A percentile compares a stretch with the other conserved stretches of the same genome.
phyloP scores from a whole-genome alignment of 2,329 filamentous ascomycete species.

The Metarhizium brunneum region DNA sequence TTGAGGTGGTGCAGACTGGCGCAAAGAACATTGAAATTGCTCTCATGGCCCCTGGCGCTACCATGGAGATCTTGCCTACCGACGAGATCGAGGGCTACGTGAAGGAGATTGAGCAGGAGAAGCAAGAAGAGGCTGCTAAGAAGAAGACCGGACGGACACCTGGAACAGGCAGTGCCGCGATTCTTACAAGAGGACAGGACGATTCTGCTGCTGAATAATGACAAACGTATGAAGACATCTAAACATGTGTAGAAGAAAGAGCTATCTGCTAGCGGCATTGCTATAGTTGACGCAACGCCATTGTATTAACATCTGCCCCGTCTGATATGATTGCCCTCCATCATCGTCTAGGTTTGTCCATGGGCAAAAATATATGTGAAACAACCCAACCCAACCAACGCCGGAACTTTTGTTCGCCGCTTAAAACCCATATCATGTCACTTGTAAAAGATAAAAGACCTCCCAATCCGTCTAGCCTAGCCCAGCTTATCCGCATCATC shows the following conservation, averaged over 20 bases:
- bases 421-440: background rate
- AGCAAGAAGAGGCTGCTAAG: slow-evolving; percentile 96
- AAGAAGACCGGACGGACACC: slow-evolving; percentile 78
- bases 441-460: background rate
- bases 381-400: slow-evolving; percentile 19
- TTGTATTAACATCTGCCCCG: slow-evolving; percentile 24
- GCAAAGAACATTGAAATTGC: slow-evolving; percentile 99
- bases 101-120: slow-evolving; percentile 98
- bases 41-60: slow-evolving; percentile 88
- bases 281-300: slow-evolving; percentile 17
- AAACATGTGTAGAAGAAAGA: background rate
- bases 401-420: slow-evolving; percentile 12
- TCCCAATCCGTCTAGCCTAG: slow-evolving; percentile 29
- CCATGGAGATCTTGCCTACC: slow-evolving; percentile 84
- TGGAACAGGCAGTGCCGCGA: slow-evolving; percentile 61
- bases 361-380: slow-evolving; percentile 11
- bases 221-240: slow-evolving; percentile 1
- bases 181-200: slow-evolving; percentile 55
- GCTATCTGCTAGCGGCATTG: slow-evolving; percentile 6
- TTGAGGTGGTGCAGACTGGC: slow-evolving; percentile 96
- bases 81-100: slow-evolving; percentile 97
- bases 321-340: background rate
- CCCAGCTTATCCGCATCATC: slow-evolving; percentile 68
- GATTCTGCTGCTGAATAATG: slow-evolving; percentile 28
- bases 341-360: background rate